Conservation (phyloP, 208 protist genomes). For the Trypanosoma rangeli region DNA sequence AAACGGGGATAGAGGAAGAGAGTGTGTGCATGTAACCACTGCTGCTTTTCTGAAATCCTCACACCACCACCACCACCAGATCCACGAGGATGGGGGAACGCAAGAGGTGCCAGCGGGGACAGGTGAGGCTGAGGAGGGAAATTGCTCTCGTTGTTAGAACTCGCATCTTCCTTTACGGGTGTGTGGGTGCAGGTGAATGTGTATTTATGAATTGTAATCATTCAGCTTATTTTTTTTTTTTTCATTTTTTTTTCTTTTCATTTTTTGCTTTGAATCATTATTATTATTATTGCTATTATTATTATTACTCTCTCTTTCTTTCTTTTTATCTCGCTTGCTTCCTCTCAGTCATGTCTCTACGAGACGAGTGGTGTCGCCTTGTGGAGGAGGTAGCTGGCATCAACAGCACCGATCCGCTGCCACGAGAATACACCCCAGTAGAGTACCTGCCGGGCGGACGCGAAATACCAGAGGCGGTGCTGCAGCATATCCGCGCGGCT, state of each 20-base stretch:
- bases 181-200: too few species aligned
- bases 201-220: not conserved
- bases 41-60: too few species aligned
- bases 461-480: constrained; percentile 32
- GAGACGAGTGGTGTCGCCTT: constrained; percentile 38
- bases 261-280: not conserved
- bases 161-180: too few species aligned
- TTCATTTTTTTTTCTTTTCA: constrained; percentile 3
- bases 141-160: not conserved
- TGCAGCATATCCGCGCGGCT: constrained; percentile 41
- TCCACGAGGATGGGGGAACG: not conserved
- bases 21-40: not conserved
- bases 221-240: not conserved
- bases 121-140: not conserved
- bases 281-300: constrained; percentile 4
- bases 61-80: not conserved
- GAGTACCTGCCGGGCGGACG: constrained; percentile 37
- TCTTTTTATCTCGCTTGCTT: not conserved
- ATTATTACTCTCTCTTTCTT: not conserved
- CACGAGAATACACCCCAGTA: constrained; percentile 29
- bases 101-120: not conserved
- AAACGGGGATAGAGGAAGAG: not conserved
- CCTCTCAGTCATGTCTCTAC: constrained; percentile 19
- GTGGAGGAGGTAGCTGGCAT: constrained; percentile 61
- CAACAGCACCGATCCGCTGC: constrained; percentile 51